These are phyloP conservation scores for Podospora anserina DNA, from an alignment of 495 filamentous ascomycete genomes.

Conservation along the genomic window DNA sequence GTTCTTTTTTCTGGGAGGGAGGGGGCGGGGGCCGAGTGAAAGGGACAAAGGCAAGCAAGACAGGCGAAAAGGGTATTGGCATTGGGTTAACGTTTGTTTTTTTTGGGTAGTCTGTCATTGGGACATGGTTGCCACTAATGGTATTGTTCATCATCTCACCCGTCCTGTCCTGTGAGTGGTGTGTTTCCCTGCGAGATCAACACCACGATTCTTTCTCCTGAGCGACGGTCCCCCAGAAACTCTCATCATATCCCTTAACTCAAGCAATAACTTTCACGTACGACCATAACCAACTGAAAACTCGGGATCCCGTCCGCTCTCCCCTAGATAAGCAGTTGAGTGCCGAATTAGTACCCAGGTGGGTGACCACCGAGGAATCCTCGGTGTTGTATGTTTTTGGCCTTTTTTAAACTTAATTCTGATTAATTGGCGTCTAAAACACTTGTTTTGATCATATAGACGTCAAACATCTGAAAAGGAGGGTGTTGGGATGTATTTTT, in stretches of 20 bases:
- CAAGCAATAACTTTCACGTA: neutral
- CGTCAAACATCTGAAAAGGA: too few relatives aligned
- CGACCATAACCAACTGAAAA: neutral
- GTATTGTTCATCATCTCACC: neutral
- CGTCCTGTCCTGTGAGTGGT: neutral
- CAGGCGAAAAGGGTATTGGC: neutral
- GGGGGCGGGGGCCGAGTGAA: neutral
- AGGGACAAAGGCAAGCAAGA: neutral
- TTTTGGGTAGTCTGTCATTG: neutral
- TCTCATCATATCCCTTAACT: neutral
- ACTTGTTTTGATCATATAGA: too few relatives aligned
- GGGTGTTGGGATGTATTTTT: too few relatives aligned
- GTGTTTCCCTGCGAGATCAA: too few relatives aligned
- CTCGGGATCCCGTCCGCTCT: constrained; percentile 52
- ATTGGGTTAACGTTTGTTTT: neutral
- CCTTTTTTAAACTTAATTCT: too few relatives aligned
- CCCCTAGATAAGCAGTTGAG: constrained; percentile 38
- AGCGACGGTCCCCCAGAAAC: too few relatives aligned
- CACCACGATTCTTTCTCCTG: neutral
- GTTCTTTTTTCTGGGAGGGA: neutral
- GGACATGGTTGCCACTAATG: neutral
- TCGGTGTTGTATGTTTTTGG: too few relatives aligned
- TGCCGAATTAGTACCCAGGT: too few relatives aligned
- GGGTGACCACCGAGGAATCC: too few relatives aligned
- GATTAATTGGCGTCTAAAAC: too few relatives aligned